These are phyloP conservation scores for Trametes coccinea DNA, from an alignment of 768 basidiomycete genomes.

Conservation along the genomic window DNA sequence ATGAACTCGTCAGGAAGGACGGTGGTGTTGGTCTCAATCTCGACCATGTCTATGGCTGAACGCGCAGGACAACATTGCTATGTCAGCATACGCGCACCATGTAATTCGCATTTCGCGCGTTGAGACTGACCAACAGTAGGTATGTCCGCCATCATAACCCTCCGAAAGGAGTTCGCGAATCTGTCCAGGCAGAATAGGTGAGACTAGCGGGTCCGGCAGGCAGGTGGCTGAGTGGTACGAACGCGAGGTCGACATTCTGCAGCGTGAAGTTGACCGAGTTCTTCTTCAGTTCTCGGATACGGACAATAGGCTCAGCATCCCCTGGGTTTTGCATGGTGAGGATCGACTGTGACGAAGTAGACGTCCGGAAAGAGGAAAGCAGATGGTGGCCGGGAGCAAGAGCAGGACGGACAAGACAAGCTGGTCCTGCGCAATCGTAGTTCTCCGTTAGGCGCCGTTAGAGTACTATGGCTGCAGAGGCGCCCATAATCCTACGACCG, in stretches of 20 bases:
- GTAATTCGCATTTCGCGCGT: not conserved
- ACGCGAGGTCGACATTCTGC: conserved; percentile 96
- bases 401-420: not conserved
- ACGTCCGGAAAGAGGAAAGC: not conserved
- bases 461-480: too few species aligned
- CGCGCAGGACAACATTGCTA: not conserved
- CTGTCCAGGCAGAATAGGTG: conserved; percentile 39
- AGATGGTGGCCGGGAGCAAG: not conserved
- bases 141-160: conserved; percentile 95
- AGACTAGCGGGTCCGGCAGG: not conserved
- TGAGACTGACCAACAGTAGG: conserved; percentile 83
- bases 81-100: not conserved
- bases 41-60: conserved; percentile 94
- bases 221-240: conserved; percentile 34
- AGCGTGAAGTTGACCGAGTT: conserved; percentile 90
- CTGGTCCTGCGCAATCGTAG: too few species aligned
- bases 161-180: conserved; percentile 91
- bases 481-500: too few species aligned
- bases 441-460: too few species aligned
- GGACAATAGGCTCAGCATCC: conserved; percentile 61
- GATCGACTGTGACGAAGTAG: not conserved
- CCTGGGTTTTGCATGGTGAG: conserved; percentile 14
- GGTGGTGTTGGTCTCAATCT: conserved; percentile 86
- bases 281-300: conserved; percentile 81
- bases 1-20: conserved; percentile 98